These are phyloP conservation scores for Blastobotrys raffinosifermentans DNA, from an alignment of 1,139 yeast genomes.

Conservation along the genomic window DNA sequence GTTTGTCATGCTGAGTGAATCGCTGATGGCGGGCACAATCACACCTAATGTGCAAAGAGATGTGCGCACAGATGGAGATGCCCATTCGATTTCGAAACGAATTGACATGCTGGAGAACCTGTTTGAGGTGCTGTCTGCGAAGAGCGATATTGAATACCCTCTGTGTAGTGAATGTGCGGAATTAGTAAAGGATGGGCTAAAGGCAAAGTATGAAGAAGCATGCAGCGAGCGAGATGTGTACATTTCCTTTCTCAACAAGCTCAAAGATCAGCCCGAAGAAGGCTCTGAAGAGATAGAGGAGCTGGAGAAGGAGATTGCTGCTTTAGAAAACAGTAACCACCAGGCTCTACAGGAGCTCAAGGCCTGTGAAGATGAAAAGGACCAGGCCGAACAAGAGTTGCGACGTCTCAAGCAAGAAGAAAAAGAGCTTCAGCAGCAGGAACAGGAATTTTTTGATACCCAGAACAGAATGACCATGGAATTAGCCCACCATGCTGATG, in stretches of 20 bases:
- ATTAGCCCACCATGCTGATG: conserved; percentile 43
- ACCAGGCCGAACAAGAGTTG: conserved; percentile 29
- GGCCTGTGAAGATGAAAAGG: conserved; percentile 32
- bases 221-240: conserved; percentile 77
- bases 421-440: conserved; percentile 36
- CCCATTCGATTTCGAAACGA: conserved; percentile 37
- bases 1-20: conserved; percentile 39
- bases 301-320: conserved; percentile 41
- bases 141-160: conserved; percentile 81
- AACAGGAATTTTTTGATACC: conserved; percentile 40
- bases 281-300: conserved; percentile 40
- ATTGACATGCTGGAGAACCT: conserved; percentile 51
- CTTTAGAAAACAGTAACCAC: conserved; percentile 22
- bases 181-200: conserved; percentile 58
- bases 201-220: conserved; percentile 64
- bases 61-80: conserved; percentile 8
- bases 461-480: conserved; percentile 52
- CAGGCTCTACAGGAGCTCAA: conserved; percentile 29
- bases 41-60: neutral
- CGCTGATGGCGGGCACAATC: conserved; percentile 21
- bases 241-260: conserved; percentile 60
- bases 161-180: conserved; percentile 83
- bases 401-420: conserved; percentile 28
- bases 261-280: conserved; percentile 51
- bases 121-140: conserved; percentile 58